Evolutionary conservation across 78 protist species (phyloP).

Genomic region (Isochrysis galbana): DNA sequence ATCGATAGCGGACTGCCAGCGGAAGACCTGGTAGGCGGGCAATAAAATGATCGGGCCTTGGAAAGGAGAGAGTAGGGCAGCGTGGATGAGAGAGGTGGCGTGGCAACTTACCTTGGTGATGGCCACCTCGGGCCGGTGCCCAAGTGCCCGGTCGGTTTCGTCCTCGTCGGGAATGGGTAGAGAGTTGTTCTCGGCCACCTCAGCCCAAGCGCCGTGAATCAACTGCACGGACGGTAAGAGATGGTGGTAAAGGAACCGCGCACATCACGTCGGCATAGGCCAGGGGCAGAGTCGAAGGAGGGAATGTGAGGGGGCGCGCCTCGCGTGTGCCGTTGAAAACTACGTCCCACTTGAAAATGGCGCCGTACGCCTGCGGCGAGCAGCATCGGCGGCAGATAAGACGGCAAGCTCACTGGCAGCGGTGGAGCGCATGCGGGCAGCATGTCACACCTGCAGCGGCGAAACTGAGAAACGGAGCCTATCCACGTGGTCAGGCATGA

Average conservation of each 20-base stretch:
- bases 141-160: not conserved
- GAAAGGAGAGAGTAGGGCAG: too few relatives aligned
- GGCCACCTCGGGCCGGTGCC: not conserved
- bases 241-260: not conserved
- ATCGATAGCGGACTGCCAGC: not conserved
- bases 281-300: too few relatives aligned
- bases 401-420: too few relatives aligned
- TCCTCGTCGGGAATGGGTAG: not conserved
- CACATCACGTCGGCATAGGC: too few relatives aligned
- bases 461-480: not conserved
- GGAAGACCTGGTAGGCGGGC: too few relatives aligned
- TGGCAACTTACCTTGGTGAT: not conserved
- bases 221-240: not conserved
- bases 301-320: not conserved
- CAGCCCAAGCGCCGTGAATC: not conserved
- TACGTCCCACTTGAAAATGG: not conserved
- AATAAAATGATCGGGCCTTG: too few relatives aligned
- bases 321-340: not conserved
- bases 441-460: too few relatives aligned
- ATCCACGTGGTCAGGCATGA: not conserved
- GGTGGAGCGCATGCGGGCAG: too few relatives aligned
- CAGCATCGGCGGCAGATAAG: not conserved
- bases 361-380: slow-evolving; percentile 10
- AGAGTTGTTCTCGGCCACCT: not conserved
- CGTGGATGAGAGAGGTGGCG: too few relatives aligned